phyloP scores from a whole-genome alignment of 441 rosid genomes.

The Mallotus repandus region DNA sequence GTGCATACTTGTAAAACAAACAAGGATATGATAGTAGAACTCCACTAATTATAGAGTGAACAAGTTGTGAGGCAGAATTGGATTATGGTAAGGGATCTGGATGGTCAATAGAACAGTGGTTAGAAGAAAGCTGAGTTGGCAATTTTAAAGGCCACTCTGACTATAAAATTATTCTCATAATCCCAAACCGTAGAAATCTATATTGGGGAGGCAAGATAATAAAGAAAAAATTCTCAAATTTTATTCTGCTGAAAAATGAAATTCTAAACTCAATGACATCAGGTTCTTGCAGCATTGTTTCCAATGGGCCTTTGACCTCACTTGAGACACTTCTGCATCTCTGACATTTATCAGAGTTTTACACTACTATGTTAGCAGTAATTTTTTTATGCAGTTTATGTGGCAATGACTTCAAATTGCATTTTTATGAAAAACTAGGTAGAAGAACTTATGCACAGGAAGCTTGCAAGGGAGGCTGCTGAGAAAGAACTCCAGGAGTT shows the following conservation, averaged over 20 bases:
- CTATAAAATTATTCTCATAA: background rate
- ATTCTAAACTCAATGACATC: background rate
- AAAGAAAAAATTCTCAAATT: background rate
- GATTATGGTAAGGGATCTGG: background rate
- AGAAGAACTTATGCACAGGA: constrained; percentile 66
- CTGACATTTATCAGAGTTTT: background rate
- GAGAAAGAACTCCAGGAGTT: constrained; percentile 81
- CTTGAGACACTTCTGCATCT: background rate
- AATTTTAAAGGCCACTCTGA: background rate
- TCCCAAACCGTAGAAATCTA: background rate
- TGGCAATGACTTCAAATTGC: constrained; percentile 10
- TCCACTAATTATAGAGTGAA: background rate
- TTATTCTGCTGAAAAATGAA: background rate
- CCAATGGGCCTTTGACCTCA: background rate
- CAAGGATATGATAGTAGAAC: background rate
- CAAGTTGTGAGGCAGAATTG: background rate
- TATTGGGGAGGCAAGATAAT: no score
- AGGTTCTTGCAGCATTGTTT: background rate
- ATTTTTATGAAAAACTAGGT: constrained; percentile 46
- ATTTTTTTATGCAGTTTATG: constrained; percentile 1
- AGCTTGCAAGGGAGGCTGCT: constrained; percentile 74
- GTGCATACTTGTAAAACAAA: background rate
- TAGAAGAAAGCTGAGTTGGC: background rate
- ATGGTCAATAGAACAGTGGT: background rate
- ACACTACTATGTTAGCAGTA: background rate